Conservation (phyloP, 441 rosid species). For the Francoa sonchifolia region DNA sequence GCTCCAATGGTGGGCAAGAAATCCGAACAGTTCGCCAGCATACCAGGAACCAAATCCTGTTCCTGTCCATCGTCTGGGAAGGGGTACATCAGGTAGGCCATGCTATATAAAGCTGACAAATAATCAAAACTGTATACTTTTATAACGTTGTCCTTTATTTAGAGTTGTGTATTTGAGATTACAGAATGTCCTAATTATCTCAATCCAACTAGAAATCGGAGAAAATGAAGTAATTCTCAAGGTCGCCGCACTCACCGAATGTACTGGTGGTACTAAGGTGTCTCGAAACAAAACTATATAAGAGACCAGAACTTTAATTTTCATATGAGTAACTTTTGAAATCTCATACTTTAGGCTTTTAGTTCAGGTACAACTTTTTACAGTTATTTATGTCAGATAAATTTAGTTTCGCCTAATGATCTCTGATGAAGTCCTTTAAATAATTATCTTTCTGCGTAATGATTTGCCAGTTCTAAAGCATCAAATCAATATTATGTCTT, state of each 20-base stretch:
- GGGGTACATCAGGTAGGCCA: constrained; percentile 70
- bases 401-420: constrained; percentile 5
- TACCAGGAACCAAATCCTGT: constrained; percentile 42
- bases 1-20: constrained; percentile 51
- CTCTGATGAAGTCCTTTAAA: neutral
- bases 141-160: neutral
- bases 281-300: neutral
- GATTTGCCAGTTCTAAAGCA: neutral
- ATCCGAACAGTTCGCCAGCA: constrained; percentile 17
- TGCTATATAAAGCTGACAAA: neutral
- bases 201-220: neutral
- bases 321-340: neutral
- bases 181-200: neutral
- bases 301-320: neutral
- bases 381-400: neutral
- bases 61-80: constrained; percentile 84
- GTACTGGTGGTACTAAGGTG: too few species aligned
- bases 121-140: neutral
- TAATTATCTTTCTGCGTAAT: neutral
- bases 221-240: neutral
- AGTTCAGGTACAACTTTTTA: neutral
- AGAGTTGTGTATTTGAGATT: neutral
- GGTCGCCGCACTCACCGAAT: too few species aligned
- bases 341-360: neutral
- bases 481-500: neutral